phyloP scores from a whole-genome alignment of 306 rosid genomes.

The Bauhinia variegata region DNA sequence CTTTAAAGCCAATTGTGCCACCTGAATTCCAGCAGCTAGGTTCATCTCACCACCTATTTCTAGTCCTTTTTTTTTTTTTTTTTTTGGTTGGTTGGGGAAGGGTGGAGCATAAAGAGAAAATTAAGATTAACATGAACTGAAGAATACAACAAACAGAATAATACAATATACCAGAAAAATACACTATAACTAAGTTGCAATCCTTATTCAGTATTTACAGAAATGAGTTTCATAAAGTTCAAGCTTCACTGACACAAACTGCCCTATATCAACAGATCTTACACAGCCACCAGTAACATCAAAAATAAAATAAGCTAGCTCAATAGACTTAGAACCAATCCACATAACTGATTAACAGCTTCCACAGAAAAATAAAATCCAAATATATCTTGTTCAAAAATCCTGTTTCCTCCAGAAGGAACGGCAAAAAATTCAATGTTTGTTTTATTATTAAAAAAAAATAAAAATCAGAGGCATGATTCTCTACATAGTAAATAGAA shows the following conservation, averaged over 20 bases:
- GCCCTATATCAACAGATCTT: neutral
- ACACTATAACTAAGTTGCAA: conserved; percentile 15
- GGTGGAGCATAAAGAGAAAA: neutral
- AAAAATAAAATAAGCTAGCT: neutral
- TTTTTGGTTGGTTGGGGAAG: no score
- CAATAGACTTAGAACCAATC: neutral
- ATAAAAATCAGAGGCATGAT: no score
- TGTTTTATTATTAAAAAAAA: conserved; percentile 5
- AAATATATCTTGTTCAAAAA: conserved; percentile 6
- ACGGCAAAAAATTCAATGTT: neutral
- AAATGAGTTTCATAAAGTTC: conserved; percentile 14
- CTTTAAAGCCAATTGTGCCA: conserved; percentile 96
- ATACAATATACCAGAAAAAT: conserved; percentile 2
- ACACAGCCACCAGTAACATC: conserved; percentile 26
- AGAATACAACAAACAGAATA: conserved; percentile 13
- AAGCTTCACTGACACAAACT: conserved; percentile 3
- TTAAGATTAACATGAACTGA: conserved; percentile 28
- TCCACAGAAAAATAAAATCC: neutral
- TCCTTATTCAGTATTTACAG: conserved; percentile 5
- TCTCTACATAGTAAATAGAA: conserved; percentile 5
- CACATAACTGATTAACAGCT: conserved; percentile 1
- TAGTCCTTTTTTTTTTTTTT: conserved; percentile 56
- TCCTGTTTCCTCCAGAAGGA: conserved; percentile 29
- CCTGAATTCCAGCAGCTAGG: conserved; percentile 93
- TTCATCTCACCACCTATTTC: conserved; percentile 96